These are phyloP conservation scores for Monilinia fructicola DNA, from an alignment of 2,329 filamentous ascomycete genomes.

Conservation along the genomic window DNA sequence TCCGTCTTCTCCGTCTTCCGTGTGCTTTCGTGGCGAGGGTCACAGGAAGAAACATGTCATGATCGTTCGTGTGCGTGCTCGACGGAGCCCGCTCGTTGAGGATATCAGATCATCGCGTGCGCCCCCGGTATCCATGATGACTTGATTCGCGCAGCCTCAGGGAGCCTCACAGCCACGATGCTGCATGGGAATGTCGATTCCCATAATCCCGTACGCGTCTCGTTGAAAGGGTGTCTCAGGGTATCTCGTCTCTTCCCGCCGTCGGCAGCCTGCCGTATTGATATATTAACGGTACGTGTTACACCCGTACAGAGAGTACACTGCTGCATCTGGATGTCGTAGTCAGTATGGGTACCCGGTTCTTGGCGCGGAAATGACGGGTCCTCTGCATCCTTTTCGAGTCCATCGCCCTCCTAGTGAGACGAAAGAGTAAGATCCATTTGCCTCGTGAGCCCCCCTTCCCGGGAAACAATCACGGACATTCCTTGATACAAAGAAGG, in stretches of 20 bases:
- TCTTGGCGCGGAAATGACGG: conserved; percentile 21
- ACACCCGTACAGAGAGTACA: conserved; percentile 22
- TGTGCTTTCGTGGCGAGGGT: background rate
- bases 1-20: conserved; percentile 8
- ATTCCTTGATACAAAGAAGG: conserved; percentile 9
- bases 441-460: conserved; percentile 19
- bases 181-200: conserved; percentile 2
- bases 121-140: background rate
- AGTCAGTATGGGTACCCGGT: conserved; percentile 23
- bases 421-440: conserved; percentile 12
- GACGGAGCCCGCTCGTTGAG: background rate
- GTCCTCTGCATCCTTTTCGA: conserved; percentile 16
- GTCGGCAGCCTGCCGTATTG: conserved; percentile 19
- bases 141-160: background rate
- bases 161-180: conserved; percentile 1
- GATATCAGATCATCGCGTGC: background rate
- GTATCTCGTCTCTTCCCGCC: conserved; percentile 14
- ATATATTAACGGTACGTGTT: conserved; percentile 23
- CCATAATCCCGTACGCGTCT: conserved; percentile 5
- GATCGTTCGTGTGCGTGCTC: background rate
- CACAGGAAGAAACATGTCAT: background rate
- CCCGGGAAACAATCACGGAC: conserved; percentile 11
- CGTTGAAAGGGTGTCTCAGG: conserved; percentile 5
- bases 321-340: conserved; percentile 9
- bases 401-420: conserved; percentile 9